These are phyloP conservation scores for Trifolium subterraneum DNA, from an alignment of 306 rosid genomes.

Conservation along the genomic window DNA sequence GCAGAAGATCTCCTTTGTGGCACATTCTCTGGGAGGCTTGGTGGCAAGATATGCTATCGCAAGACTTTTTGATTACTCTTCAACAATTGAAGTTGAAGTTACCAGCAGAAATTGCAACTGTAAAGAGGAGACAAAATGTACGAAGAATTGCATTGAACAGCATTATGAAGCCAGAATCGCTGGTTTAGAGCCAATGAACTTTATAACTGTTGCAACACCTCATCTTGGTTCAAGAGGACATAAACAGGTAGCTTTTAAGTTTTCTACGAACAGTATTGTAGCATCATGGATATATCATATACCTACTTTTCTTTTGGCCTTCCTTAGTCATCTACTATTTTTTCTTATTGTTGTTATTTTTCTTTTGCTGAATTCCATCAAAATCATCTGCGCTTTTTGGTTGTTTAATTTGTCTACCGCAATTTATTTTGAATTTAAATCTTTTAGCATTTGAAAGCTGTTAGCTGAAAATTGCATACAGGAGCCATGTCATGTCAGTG, in stretches of 20 bases:
- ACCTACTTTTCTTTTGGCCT: slow-evolving; percentile 19
- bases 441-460: slow-evolving; percentile 14
- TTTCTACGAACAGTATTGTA: slow-evolving; percentile 5
- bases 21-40: slow-evolving; percentile 96
- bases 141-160: slow-evolving; percentile 46
- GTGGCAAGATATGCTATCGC: slow-evolving; percentile 95
- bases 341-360: slow-evolving; percentile 3
- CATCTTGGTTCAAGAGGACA: slow-evolving; percentile 96
- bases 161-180: slow-evolving; percentile 65
- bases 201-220: slow-evolving; percentile 92
- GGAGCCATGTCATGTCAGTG: neutral
- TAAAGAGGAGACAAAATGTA: slow-evolving; percentile 52
- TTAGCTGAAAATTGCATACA: neutral
- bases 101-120: slow-evolving; percentile 36
- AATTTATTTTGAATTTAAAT: slow-evolving; percentile 7
- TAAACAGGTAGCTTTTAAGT: slow-evolving; percentile 66
- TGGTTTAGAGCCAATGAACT: slow-evolving; percentile 90
- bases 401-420: neutral
- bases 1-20: slow-evolving; percentile 89
- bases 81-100: slow-evolving; percentile 46
- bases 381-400: slow-evolving; percentile 2
- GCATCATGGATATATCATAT: slow-evolving; percentile 21
- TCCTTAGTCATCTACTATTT: neutral
- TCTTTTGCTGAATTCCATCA: neutral
- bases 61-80: slow-evolving; percentile 60